Evolutionary conservation across 768 basidiomycete species (phyloP).

Genomic region (Sporobolomyces pararoseus): DNA sequence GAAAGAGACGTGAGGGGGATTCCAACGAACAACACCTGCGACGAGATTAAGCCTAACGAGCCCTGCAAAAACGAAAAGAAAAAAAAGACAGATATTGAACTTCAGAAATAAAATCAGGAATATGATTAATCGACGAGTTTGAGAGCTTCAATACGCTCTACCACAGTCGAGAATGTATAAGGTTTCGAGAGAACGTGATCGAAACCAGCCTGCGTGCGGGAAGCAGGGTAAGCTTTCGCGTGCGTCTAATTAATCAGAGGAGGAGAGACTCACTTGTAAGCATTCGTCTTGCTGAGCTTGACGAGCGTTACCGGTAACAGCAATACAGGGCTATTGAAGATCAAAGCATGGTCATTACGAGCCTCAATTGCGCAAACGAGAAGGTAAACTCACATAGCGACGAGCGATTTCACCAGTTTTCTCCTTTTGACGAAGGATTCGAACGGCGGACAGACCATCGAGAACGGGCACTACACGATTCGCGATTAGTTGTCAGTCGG

Average conservation of each 20-base stretch:
- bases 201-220: constrained; percentile 19
- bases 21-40: no score
- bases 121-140: not conserved
- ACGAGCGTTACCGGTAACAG: constrained; percentile 25
- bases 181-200: constrained; percentile 35
- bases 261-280: not conserved
- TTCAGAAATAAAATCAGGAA: not conserved
- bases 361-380: no score
- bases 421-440: not conserved
- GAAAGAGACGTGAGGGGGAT: no score
- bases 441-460: not conserved
- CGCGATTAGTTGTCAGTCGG: no score
- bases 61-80: no score
- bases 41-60: no score
- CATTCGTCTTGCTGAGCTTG: not conserved
- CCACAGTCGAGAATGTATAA: constrained; percentile 10
- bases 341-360: no score
- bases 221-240: not conserved
- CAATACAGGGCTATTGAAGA: constrained; percentile 25
- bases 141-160: not conserved
- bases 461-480: constrained; percentile 22
- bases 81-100: no score
- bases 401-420: not conserved
- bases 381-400: constrained; percentile 21
- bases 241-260: constrained; percentile 2